phyloP scores from a whole-genome alignment of 106 monocot genomes.

The Dendrobium chrysotoxum region DNA sequence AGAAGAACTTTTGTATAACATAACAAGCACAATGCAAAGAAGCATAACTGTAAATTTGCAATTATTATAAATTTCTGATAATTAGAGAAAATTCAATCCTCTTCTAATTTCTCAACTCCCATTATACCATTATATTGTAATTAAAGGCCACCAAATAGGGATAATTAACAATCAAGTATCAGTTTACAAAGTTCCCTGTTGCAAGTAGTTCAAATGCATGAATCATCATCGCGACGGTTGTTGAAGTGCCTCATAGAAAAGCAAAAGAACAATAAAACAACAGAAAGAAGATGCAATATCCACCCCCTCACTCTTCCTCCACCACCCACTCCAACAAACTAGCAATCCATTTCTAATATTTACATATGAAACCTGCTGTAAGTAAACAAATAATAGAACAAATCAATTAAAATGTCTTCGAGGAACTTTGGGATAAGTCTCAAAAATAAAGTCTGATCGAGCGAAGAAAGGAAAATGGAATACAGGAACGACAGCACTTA shows the following conservation, averaged over 20 bases:
- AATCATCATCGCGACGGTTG: neutral
- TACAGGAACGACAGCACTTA: neutral
- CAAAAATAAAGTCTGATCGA: neutral
- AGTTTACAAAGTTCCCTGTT: neutral
- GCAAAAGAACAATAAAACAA: neutral
- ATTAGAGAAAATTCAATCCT: no score
- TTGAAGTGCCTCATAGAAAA: neutral
- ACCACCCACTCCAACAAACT: neutral
- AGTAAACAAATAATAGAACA: neutral
- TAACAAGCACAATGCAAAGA: no score
- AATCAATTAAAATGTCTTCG: neutral
- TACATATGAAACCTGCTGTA: neutral
- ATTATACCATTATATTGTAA: no score
- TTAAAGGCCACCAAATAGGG: no score
- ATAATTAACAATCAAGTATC: neutral
- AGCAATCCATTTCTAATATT: neutral
- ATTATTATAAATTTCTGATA: no score
- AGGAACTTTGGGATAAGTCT: neutral
- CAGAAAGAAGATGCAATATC: no score
- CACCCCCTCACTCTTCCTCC: neutral
- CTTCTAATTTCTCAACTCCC: no score
- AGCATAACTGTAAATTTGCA: no score
- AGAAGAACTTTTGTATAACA: no score
- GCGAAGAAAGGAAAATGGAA: neutral
- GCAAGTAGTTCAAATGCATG: neutral